phyloP scores from a whole-genome alignment of 805 yeast species.

The Jamesozyma rosinii region DNA sequence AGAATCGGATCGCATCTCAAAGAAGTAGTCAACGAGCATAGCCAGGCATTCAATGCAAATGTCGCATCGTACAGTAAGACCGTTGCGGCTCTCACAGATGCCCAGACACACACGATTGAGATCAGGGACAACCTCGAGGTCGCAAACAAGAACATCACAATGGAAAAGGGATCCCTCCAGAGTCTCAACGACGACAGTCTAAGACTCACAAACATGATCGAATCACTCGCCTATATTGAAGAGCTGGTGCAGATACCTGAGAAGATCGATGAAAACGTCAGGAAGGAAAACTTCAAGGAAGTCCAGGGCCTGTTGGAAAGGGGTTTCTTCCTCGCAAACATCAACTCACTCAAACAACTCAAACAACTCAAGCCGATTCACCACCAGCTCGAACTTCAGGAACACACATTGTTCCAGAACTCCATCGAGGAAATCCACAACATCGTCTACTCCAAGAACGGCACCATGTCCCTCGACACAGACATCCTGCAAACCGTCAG shows the following conservation, averaged over 20 bases:
- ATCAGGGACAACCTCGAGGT: slow-evolving; percentile 41
- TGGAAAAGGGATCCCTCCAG: slow-evolving; percentile 46
- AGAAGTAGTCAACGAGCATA: slow-evolving; percentile 68
- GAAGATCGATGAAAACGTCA: slow-evolving; percentile 54
- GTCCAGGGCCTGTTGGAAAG: slow-evolving; percentile 49
- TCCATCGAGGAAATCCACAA: slow-evolving; percentile 68
- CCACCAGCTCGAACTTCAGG: slow-evolving; percentile 46
- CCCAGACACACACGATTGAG: slow-evolving; percentile 47
- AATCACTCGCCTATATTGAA: slow-evolving; percentile 58
- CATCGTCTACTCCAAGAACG: slow-evolving; percentile 52
- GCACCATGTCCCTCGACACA: slow-evolving; percentile 7
- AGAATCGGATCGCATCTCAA: slow-evolving; percentile 51
- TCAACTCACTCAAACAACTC: slow-evolving; percentile 48
- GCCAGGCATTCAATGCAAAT: slow-evolving; percentile 74
- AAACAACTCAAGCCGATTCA: slow-evolving; percentile 44
- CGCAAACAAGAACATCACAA: slow-evolving; percentile 43
- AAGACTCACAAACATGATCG: slow-evolving; percentile 59
- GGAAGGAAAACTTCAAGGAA: slow-evolving; percentile 58
- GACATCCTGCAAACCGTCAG: slow-evolving; percentile 20
- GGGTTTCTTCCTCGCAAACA: slow-evolving; percentile 39
- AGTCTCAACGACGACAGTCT: slow-evolving; percentile 59
- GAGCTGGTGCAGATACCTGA: slow-evolving; percentile 50
- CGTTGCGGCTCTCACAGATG: slow-evolving; percentile 50
- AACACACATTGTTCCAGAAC: slow-evolving; percentile 54
- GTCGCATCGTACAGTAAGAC: slow-evolving; percentile 77